Evolutionary conservation across 2,329 filamentous ascomycete species (phyloP).

Genomic region (Talaromyces sp.): DNA sequence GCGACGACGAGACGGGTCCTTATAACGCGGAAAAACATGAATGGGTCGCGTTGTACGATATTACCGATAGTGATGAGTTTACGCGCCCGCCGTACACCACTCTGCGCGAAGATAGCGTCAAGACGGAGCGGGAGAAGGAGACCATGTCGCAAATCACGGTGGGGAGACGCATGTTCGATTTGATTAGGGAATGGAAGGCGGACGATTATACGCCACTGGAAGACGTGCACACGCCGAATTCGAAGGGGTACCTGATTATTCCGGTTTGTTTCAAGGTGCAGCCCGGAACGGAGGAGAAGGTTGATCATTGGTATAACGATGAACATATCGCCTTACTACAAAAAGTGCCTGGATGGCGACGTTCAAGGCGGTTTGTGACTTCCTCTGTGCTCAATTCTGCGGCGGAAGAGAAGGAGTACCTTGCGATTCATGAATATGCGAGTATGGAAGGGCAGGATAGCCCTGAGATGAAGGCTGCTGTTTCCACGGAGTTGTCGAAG

Average conservation of each 20-base stretch:
- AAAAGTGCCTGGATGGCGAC: conserved; percentile 75
- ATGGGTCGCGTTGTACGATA: conserved; percentile 80
- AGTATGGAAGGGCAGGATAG: conserved; percentile 66
- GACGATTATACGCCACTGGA: conserved; percentile 61
- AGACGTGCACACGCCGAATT: conserved; percentile 45
- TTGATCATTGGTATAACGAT: conserved; percentile 69
- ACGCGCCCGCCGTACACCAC: conserved; percentile 67
- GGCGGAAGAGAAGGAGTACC: conserved; percentile 54
- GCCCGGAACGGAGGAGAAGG: conserved; percentile 57
- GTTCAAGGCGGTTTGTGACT: conserved; percentile 68
- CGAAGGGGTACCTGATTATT: conserved; percentile 61
- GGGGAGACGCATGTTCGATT: conserved; percentile 68
- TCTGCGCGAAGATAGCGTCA: conserved; percentile 48
- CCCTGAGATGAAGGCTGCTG: conserved; percentile 62
- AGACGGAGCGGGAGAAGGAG: conserved; percentile 59
- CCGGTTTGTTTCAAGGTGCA: conserved; percentile 60
- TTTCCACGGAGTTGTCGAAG: conserved; percentile 60
- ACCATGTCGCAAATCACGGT: conserved; percentile 68
- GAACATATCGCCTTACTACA: conserved; percentile 72
- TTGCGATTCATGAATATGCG: conserved; percentile 72
- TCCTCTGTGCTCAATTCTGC: conserved; percentile 58
- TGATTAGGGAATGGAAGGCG: conserved; percentile 57
- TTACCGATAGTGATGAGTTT: conserved; percentile 70
- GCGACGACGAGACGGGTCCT: conserved; percentile 31
- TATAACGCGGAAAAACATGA: conserved; percentile 55